A percentile compares a stretch with the other conserved stretches of the same genome.
Conservation (phyloP, 352 stramenopile species). For the Phytophthora nicotianae region DNA sequence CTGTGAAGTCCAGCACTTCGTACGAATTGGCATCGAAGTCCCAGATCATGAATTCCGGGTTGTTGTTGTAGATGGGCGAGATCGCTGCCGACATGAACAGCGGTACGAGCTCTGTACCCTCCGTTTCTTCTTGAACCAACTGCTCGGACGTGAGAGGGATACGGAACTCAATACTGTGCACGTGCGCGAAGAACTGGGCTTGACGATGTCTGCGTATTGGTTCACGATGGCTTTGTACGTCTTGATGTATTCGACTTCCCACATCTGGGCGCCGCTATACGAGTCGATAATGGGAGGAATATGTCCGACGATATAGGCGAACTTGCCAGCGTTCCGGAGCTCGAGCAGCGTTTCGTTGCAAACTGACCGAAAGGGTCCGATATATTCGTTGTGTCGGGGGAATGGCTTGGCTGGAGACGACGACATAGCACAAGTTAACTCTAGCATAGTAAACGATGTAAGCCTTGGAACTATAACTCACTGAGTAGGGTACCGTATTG, state of each 20-base stretch:
- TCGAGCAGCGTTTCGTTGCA: slow-evolving; percentile 56
- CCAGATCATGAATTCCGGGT: slow-evolving; percentile 89
- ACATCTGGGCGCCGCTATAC: slow-evolving; percentile 81
- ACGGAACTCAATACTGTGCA: slow-evolving; percentile 92
- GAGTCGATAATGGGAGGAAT: slow-evolving; percentile 91
- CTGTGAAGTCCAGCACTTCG: slow-evolving; percentile 73
- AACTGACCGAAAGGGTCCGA: slow-evolving; percentile 91
- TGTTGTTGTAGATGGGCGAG: slow-evolving; percentile 88
- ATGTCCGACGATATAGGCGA: slow-evolving; percentile 88
- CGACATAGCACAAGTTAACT: background rate
- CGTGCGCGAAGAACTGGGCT: slow-evolving; percentile 92
- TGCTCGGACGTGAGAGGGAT: slow-evolving; percentile 39
- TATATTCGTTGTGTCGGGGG: slow-evolving; percentile 58
- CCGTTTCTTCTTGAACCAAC: slow-evolving; percentile 10
- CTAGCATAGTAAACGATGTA: background rate
- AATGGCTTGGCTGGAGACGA: slow-evolving; percentile 51
- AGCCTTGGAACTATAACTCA: slow-evolving; percentile 14
- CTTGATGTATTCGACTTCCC: slow-evolving; percentile 79
- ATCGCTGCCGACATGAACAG: slow-evolving; percentile 84
- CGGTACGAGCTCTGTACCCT: slow-evolving; percentile 47
- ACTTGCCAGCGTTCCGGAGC: slow-evolving; percentile 45
- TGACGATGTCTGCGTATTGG: slow-evolving; percentile 61
- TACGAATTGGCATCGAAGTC: slow-evolving; percentile 70
- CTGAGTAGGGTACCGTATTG: slow-evolving; percentile 81
- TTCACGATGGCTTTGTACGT: slow-evolving; percentile 78